These are phyloP conservation scores for Naganishia randhawae DNA, from an alignment of 768 basidiomycete genomes.

Conservation along the genomic window DNA sequence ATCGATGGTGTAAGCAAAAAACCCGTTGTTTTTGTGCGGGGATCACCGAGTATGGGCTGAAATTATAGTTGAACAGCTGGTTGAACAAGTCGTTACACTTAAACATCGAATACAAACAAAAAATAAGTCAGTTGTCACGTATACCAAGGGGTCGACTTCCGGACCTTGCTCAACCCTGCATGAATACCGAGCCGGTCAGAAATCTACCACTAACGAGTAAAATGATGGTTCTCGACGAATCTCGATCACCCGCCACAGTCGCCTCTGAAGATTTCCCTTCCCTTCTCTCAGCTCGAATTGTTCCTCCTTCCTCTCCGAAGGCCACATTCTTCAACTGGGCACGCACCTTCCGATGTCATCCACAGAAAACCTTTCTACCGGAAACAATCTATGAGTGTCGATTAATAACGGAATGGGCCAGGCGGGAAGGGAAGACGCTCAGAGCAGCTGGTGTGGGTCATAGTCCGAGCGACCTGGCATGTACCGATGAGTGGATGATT, in stretches of 20 bases:
- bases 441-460: constrained; percentile 87
- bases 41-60: not conserved
- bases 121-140: not conserved
- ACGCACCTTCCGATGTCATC: constrained; percentile 59
- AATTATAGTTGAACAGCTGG: not conserved
- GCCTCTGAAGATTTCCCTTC: not conserved
- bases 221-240: not conserved
- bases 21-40: not conserved
- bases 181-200: too few relatives aligned
- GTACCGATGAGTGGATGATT: constrained; percentile 78
- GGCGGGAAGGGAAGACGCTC: constrained; percentile 65
- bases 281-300: not conserved
- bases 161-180: not conserved
- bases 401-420: constrained; percentile 73
- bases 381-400: constrained; percentile 8
- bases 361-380: constrained; percentile 24
- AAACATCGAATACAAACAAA: not conserved
- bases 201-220: too few relatives aligned
- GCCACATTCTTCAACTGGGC: constrained; percentile 79
- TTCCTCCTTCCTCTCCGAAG: constrained; percentile 11
- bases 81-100: not conserved
- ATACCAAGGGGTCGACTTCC: not conserved
- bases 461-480: constrained; percentile 87
- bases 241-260: not conserved
- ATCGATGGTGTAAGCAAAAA: not conserved